These are phyloP conservation scores for Clitoria ternatea DNA, from an alignment of 306 rosid genomes.

Conservation along the genomic window DNA sequence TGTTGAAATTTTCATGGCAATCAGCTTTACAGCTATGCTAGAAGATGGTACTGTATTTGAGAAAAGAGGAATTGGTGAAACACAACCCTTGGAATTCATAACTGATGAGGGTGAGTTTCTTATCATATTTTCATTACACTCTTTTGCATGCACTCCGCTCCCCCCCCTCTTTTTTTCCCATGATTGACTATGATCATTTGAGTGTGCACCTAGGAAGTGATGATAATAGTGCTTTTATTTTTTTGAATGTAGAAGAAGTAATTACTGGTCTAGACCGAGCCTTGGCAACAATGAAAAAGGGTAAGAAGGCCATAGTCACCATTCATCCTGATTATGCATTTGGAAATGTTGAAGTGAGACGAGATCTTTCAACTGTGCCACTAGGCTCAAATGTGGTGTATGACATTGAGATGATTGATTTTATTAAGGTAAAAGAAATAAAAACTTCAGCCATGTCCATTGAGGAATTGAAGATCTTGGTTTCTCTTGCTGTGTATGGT, in stretches of 20 bases:
- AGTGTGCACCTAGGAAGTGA: not conserved
- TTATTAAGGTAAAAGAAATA: slow-evolving; percentile 43
- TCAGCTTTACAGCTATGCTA: slow-evolving; percentile 49
- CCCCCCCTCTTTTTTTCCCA: too few species aligned
- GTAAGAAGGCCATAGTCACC: slow-evolving; percentile 51
- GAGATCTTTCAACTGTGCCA: slow-evolving; percentile 46
- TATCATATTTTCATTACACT: not conserved
- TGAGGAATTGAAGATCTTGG: not conserved
- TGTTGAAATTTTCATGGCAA: slow-evolving; percentile 33
- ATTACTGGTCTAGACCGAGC: slow-evolving; percentile 59
- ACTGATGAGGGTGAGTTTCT: slow-evolving; percentile 60
- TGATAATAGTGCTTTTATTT: slow-evolving; percentile 8
- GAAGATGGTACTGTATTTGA: slow-evolving; percentile 71
- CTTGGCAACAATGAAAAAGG: slow-evolving; percentile 68
- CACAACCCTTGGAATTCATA: slow-evolving; percentile 49
- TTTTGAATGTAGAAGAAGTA: slow-evolving; percentile 55
- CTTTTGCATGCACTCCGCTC: not conserved
- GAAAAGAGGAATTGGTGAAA: slow-evolving; percentile 52
- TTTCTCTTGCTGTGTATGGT: not conserved
- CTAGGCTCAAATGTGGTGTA: slow-evolving; percentile 44
- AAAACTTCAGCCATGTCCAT: not conserved
- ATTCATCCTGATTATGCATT: slow-evolving; percentile 70
- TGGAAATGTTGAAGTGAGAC: slow-evolving; percentile 52
- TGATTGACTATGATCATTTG: too few species aligned
- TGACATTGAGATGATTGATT: slow-evolving; percentile 55